A percentile compares a stretch with the other conserved stretches of the same genome.
Evolutionary conservation across 495 filamentous ascomycete species (phyloP).

Genomic region (Neurospora sp.): DNA sequence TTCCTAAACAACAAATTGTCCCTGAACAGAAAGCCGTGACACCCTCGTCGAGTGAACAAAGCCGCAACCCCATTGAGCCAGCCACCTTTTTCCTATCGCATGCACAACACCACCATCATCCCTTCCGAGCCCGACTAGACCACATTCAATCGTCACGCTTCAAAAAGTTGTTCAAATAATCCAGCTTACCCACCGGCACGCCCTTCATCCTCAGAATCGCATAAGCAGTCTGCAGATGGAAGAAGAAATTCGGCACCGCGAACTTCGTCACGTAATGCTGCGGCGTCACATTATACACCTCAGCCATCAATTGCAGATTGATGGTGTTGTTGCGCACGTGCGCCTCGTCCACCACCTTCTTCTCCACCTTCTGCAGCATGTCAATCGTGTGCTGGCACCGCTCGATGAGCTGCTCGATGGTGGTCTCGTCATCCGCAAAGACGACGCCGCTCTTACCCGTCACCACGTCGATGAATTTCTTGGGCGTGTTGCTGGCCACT

Average conservation of each 20-base stretch:
- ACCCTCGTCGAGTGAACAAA: neutral
- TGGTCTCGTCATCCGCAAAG: constrained; percentile 28
- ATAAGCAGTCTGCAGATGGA: constrained; percentile 49
- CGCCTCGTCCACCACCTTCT: constrained; percentile 23
- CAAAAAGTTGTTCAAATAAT: constrained; percentile 34
- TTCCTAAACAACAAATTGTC: neutral
- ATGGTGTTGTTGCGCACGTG: neutral
- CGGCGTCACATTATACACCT: constrained; percentile 6
- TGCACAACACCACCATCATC: neutral
- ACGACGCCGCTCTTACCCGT: constrained; percentile 21
- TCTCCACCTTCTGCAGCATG: constrained; percentile 25
- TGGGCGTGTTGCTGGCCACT: constrained; percentile 23
- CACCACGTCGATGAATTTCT: constrained; percentile 30
- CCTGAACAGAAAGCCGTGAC: neutral
- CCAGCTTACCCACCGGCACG: constrained; percentile 45
- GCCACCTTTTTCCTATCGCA: too few relatives aligned
- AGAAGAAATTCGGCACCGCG: constrained; percentile 22
- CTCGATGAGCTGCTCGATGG: constrained; percentile 30
- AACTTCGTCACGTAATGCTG: constrained; percentile 29
- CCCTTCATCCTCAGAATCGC: constrained; percentile 45
- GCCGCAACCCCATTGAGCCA: neutral
- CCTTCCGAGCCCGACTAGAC: neutral
- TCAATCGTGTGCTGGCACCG: constrained; percentile 27
- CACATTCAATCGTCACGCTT: neutral
- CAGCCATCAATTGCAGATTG: constrained; percentile 10